Evolutionary conservation across 73 alveolate species (phyloP).

Genomic region (Tetrahymena thermophila): DNA sequence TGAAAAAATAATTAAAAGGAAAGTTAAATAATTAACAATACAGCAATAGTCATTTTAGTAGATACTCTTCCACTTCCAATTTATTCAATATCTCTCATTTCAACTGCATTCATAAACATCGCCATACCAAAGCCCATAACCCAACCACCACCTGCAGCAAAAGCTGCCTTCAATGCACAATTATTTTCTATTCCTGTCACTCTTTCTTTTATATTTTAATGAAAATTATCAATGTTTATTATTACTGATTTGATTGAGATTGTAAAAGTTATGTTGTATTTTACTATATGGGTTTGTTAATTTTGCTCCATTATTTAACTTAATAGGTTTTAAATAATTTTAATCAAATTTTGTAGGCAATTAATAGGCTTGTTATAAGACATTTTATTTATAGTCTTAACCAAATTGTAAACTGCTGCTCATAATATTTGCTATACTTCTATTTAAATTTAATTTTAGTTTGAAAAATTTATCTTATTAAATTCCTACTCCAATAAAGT

Average conservation of each 20-base stretch:
- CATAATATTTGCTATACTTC: background rate
- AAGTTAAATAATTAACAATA: background rate
- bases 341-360: background rate
- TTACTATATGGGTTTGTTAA: background rate
- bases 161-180: conserved; percentile 28
- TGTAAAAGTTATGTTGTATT: background rate
- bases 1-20: background rate
- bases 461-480: background rate
- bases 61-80: conserved; percentile 18
- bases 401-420: background rate
- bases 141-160: conserved; percentile 43
- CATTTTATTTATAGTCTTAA: background rate
- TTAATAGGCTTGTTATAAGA: background rate
- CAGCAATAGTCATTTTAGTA: background rate
- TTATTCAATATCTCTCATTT: conserved; percentile 45
- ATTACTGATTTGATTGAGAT: background rate
- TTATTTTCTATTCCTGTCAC: conserved; percentile 14
- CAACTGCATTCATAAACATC: conserved; percentile 44
- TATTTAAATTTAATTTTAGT: background rate
- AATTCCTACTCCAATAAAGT: background rate
- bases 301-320: background rate
- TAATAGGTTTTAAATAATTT: background rate
- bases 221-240: background rate
- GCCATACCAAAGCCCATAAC: conserved; percentile 48
- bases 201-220: background rate